Evolutionary conservation across 2,329 filamentous ascomycete genomes (phyloP).

Genomic region (Fusarium sp.): DNA sequence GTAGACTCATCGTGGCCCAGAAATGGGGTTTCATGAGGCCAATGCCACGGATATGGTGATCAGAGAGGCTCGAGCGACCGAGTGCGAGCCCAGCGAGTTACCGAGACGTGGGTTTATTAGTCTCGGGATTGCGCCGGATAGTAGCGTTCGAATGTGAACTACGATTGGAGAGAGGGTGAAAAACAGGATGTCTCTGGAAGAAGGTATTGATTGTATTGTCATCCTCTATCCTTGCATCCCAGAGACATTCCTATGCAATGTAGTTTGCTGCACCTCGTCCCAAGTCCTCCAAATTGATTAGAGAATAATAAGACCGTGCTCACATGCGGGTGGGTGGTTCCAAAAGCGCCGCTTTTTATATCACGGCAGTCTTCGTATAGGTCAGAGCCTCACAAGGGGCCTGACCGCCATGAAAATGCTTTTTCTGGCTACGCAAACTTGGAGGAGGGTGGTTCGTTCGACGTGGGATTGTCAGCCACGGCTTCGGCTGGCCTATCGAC

Average conservation of each 20-base stretch:
- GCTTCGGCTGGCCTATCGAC: slow-evolving; percentile 12
- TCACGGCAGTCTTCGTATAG: slow-evolving; percentile 12
- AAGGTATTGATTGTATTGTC: background rate
- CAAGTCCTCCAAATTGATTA: slow-evolving; percentile 6
- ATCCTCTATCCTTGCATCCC: slow-evolving; percentile 4
- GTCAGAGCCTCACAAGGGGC: background rate
- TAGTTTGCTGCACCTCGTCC: slow-evolving; percentile 17
- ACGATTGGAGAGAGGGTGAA: background rate
- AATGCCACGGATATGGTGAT: slow-evolving; percentile 11
- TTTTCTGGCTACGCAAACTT: slow-evolving; percentile 2
- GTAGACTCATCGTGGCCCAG: slow-evolving; percentile 28
- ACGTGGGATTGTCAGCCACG: slow-evolving; percentile 23
- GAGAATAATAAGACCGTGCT: slow-evolving; percentile 17
- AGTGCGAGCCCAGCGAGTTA: background rate
- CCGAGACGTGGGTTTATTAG: background rate
- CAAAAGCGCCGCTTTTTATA: slow-evolving; percentile 5
- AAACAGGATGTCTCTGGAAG: background rate
- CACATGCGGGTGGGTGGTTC: slow-evolving; percentile 9
- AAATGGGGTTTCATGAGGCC: slow-evolving; percentile 23
- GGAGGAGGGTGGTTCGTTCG: slow-evolving; percentile 20
- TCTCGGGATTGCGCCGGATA: background rate
- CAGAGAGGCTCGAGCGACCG: slow-evolving; percentile 13
- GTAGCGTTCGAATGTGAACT: slow-evolving; percentile 9
- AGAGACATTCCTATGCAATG: slow-evolving; percentile 8
- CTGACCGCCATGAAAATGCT: slow-evolving; percentile 24